Evolutionary conservation across 176 grass and related monocot genomes (phyloP), one percentile per base, ranked within the genome.

Genomic region (Cocos nucifera): DNA sequence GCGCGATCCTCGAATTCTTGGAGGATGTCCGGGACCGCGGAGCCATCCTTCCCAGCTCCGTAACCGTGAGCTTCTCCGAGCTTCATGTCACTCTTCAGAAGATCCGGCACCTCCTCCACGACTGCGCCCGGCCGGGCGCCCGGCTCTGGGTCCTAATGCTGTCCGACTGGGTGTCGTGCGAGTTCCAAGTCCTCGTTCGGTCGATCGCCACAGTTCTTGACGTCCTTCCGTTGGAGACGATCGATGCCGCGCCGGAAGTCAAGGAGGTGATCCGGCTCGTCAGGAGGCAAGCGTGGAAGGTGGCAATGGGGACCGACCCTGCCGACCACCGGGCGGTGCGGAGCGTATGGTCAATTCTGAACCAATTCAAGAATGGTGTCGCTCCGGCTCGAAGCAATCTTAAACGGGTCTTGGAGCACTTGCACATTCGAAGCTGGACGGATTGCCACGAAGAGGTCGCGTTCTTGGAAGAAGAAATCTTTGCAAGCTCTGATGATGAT

Each of bases 31-130:
- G 58, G 17, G 69, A 66, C 5, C 73, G 32, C 1, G 51, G 53
- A 15, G 53, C 21, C 16, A 24, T 44, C 0, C 4, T 85, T 35
- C 73, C 86, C 0, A 3, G 17, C 0, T 90, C 83, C 1, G 75
- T 70, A 19, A 63, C 75, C 23, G 69, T 97, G n/a, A 72, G 78
- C 8, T 75, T 97, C 48, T 85, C 78, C 54, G 93, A 97, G 81
- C 75, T 97, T 62, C 87, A 97, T 75, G 79, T 91, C 29, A 66
- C 93, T 20, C 58, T 91, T 30, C 93, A 91, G 78, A 97, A 88
- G 78, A 57, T 83, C 44, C 59, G 64, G 53, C 76, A 84, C 52
- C 73, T 97, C 26, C 61, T 97, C 64, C 29, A 77, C 0, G 87
- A 97, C 68, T 83, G 81, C 54, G 59, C 65, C 63, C 54, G 29